These are phyloP conservation scores for Emmonsia crescens DNA, from an alignment of 2,329 filamentous ascomycete species.

Conservation along the genomic window DNA sequence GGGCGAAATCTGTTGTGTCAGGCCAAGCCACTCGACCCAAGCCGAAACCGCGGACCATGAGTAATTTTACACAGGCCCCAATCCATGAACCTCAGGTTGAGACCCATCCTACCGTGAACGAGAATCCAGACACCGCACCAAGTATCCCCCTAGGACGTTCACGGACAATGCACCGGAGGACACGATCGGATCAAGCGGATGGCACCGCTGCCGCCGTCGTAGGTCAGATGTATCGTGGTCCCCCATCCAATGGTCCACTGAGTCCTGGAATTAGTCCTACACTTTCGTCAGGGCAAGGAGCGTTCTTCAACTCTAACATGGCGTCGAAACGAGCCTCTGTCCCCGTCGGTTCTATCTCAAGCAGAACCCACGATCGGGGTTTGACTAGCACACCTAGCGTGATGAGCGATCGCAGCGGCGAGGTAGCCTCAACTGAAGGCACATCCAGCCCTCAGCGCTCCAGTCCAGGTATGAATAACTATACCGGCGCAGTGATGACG, in stretches of 20 bases:
- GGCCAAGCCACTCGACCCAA: slow-evolving; percentile 27
- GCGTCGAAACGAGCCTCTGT: slow-evolving; percentile 39
- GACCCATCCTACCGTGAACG: slow-evolving; percentile 27
- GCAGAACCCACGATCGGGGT: slow-evolving; percentile 38
- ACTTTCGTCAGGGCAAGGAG: slow-evolving; percentile 28
- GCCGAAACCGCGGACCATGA: slow-evolving; percentile 36
- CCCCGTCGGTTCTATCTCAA: slow-evolving; percentile 43
- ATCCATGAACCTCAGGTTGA: slow-evolving; percentile 6
- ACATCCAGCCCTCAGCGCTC: slow-evolving; percentile 49
- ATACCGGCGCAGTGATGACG: slow-evolving; percentile 52
- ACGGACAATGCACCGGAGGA: slow-evolving; percentile 36
- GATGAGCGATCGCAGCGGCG: slow-evolving; percentile 38
- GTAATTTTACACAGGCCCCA: slow-evolving; percentile 27
- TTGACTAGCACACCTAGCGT: slow-evolving; percentile 57
- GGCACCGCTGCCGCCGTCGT: slow-evolving; percentile 57
- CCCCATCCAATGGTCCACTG: slow-evolving; percentile 40
- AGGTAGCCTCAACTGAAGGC: slow-evolving; percentile 34
- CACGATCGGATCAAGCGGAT: slow-evolving; percentile 39
- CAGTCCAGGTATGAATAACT: slow-evolving; percentile 56
- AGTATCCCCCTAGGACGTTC: slow-evolving; percentile 37
- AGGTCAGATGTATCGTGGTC: slow-evolving; percentile 77
- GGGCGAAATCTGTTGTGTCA: slow-evolving; percentile 51
- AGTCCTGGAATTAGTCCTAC: slow-evolving; percentile 44
- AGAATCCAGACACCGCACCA: slow-evolving; percentile 38
- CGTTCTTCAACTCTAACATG: slow-evolving; percentile 38